Evolutionary conservation across 1,284 basidiomycete species (phyloP), one percentile per base, ranked within the genome.

Genomic region (Papiliotrema laurentii): DNA sequence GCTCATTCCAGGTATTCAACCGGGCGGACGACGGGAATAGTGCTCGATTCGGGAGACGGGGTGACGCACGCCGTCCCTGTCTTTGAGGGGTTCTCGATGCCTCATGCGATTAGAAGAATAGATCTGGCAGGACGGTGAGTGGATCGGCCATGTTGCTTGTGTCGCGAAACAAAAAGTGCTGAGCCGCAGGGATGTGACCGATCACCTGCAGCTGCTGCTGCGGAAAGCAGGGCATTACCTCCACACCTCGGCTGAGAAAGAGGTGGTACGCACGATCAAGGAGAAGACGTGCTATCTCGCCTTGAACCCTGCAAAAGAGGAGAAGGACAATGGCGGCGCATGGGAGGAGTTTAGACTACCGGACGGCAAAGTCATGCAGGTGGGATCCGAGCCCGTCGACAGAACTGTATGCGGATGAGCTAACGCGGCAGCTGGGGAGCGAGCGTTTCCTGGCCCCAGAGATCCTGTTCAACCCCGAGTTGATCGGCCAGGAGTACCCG

Each of bases 11-110:
- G 93, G 69, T 99, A 99, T 77, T 93, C 96, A 3, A 97, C 94
- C 5, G 96, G 96, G n/a, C 82, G 96, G 56, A 98, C 96, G 53
- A 98, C 96, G 26, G 96, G 96, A 33, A 97, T 98, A 50, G 96
- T 99, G 3, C 81, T 99, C 14, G 96, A 99, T 71, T 97, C 96
- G 3, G 96, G 96, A 11, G 96, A 99, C 69, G 96, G 96, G 21
- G 96, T 99, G 2, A 97, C 96, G 19, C 96, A 99, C 61, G 91
- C 96, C 3, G 96, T 99, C 3, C 96, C 96, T 3, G 96, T 99
- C 10, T 99, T 96, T 66, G 96, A 99, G 71, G 96, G 96, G 0
- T 98, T 98, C 77, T 93, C 90, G 9, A 97, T 98, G 89, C 93
- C 94, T 31, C 91, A 98, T 69, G 94, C 96, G 31, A 94, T 98